Evolutionary conservation across 164 flowering plant species (phyloP), one percentile per base, ranked within the genome.

Genomic region (Sextonia rubra): DNA sequence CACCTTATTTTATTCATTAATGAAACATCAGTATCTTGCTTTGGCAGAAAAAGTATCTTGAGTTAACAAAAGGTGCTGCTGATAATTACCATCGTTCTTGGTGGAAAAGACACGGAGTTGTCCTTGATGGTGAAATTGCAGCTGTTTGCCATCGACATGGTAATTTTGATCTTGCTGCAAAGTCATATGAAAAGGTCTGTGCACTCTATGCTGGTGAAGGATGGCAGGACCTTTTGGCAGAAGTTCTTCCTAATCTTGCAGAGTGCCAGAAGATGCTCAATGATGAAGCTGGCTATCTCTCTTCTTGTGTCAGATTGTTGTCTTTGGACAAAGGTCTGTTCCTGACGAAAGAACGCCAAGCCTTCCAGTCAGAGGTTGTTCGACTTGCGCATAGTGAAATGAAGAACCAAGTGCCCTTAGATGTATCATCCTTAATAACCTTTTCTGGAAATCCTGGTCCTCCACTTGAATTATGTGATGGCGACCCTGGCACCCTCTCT

Each of bases 161-260:
- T 69, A 90, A 91, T 75, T 90, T 77, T 85, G 98, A 96, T 82
- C 85, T 86, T n/a, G 99, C 99, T 75, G 97, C 92, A 62, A 93
- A 89, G 77, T 89, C 91, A 12, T 96, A 93, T 78, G 98, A 95
- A 85, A 95, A 95, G 80, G 97, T 96, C 44, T 93, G 97, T 82
- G 99, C 99, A 69, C 93, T 96, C 70, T 96, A 91, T 84, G 81
- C 98, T n/a, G 98, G 98, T 74, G 98, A 96, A 87, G 99, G 97
- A 79, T 93, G 99, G 99, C 90, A 96, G 68, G 91, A 96, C 74
- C 83, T 96, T 69, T 80, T 96, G 79, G 98, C 99, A 74, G 97
- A 96, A 77, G 93, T 96, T 71, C 91, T 96, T 47, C 99, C 99
- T 22, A 88, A 89, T 83, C 85, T 96, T 81, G 99, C 98, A 9